Percentiles rank a stretch among this genome's conserved stretches.
Evolutionary conservation across 768 basidiomycete species (phyloP).

Genomic region (Polyporus arcularius): DNA sequence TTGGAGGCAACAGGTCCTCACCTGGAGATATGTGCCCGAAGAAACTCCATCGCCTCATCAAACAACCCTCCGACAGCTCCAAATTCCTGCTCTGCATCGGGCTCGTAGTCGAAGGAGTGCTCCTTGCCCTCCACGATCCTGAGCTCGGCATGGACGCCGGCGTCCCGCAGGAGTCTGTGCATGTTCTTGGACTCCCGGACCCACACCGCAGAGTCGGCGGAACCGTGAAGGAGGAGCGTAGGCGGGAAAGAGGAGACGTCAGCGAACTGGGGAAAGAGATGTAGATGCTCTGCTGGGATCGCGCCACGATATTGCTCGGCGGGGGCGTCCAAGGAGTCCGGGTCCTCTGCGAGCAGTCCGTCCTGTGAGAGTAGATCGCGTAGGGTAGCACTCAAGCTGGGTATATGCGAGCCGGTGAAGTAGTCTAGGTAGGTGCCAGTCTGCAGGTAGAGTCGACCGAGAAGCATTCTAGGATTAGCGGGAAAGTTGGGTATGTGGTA

Average conservation of each 20-base stretch:
- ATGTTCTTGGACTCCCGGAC: constrained; percentile 43
- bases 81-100: constrained; percentile 43
- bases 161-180: constrained; percentile 33
- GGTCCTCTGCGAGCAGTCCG: neutral
- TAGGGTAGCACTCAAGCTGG: constrained; percentile 50
- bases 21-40: constrained; percentile 16
- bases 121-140: constrained; percentile 44
- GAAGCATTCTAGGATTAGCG: constrained; percentile 61
- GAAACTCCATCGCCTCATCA: constrained; percentile 31
- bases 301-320: neutral
- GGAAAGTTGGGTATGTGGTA: constrained; percentile 58
- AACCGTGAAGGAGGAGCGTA: constrained; percentile 50
- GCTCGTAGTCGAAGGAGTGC: constrained; percentile 58
- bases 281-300: constrained; percentile 34
- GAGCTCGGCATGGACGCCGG: constrained; percentile 39
- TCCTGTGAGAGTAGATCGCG: constrained; percentile 22
- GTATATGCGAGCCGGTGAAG: constrained; percentile 44
- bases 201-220: constrained; percentile 48
- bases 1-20: neutral
- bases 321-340: neutral
- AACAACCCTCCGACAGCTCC: constrained; percentile 36
- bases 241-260: constrained; percentile 44
- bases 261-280: constrained; percentile 50
- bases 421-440: constrained; percentile 60
- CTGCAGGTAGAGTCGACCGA: constrained; percentile 60